Evolutionary conservation across 2,329 filamentous ascomycete genomes (phyloP).

Genomic region (Fusarium graminum): DNA sequence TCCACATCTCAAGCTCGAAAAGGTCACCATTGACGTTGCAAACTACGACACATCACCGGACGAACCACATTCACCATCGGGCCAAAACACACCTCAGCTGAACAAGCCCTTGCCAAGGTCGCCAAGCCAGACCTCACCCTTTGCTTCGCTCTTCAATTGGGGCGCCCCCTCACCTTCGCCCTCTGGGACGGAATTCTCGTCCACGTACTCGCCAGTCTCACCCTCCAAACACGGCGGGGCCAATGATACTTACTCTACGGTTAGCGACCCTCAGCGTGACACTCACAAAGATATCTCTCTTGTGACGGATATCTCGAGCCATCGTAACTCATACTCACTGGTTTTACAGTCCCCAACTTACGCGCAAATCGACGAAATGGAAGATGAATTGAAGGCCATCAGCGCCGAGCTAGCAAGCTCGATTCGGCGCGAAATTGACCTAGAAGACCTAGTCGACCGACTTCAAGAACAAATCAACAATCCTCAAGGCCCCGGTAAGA

Average conservation of each 20-base stretch:
- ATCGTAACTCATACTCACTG: slow-evolving; percentile 65
- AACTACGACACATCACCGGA: slow-evolving; percentile 47
- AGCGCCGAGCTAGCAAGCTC: slow-evolving; percentile 92
- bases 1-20: slow-evolving; percentile 65
- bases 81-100: slow-evolving; percentile 55
- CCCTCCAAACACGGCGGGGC: slow-evolving; percentile 54
- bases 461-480: slow-evolving; percentile 81
- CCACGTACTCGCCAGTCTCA: slow-evolving; percentile 66
- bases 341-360: slow-evolving; percentile 61
- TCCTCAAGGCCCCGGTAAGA: slow-evolving; percentile 70
- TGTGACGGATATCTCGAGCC: slow-evolving; percentile 60
- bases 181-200: slow-evolving; percentile 65
- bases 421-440: slow-evolving; percentile 93
- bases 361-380: slow-evolving; percentile 83
- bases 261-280: slow-evolving; percentile 51
- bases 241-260: slow-evolving; percentile 52
- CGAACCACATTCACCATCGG: slow-evolving; percentile 48
- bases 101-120: slow-evolving; percentile 70
- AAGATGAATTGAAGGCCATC: slow-evolving; percentile 93
- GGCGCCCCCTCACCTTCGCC: slow-evolving; percentile 61
- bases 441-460: slow-evolving; percentile 93
- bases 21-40: slow-evolving; percentile 53
- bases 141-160: slow-evolving; percentile 69
- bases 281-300: slow-evolving; percentile 55
- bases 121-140: slow-evolving; percentile 61